Evolutionary conservation across 768 basidiomycete genomes (phyloP).

Genomic region (Tubosaeta sp.): DNA sequence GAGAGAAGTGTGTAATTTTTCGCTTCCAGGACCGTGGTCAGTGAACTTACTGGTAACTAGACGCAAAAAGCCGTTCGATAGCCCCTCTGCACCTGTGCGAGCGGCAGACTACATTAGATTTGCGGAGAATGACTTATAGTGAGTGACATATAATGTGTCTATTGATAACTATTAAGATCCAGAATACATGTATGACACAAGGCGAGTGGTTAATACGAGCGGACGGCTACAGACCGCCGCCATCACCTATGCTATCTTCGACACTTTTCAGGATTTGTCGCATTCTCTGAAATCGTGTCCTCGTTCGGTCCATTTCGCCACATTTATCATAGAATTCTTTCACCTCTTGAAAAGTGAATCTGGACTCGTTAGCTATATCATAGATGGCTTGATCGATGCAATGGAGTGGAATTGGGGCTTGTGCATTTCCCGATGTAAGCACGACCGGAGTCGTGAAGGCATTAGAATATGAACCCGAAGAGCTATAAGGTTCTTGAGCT

Average conservation of each 20-base stretch:
- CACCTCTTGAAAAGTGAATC: conserved; percentile 74
- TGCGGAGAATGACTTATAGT: conserved; percentile 54
- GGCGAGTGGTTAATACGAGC: not conserved
- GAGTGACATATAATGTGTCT: not conserved
- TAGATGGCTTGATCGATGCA: conserved; percentile 62
- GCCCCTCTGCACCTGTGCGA: conserved; percentile 76
- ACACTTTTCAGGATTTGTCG: conserved; percentile 40
- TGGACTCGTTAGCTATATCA: conserved; percentile 63
- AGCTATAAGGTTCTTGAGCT: conserved; percentile 4
- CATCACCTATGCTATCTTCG: conserved; percentile 17
- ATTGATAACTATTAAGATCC: conserved; percentile 1
- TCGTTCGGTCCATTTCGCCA: conserved; percentile 66
- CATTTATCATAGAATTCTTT: conserved; percentile 73
- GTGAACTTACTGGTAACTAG: conserved; percentile 35
- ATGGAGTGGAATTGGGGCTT: conserved; percentile 37
- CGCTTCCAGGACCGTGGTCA: not conserved
- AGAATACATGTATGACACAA: not conserved
- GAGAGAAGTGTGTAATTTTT: conserved; percentile 68
- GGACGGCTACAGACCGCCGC: conserved; percentile 5
- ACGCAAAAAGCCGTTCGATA: conserved; percentile 71
- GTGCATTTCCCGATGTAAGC: conserved; percentile 6
- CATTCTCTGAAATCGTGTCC: conserved; percentile 63
- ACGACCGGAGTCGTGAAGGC: conserved; percentile 4
- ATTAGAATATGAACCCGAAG: conserved; percentile 1
- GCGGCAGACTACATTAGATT: conserved; percentile 64